A percentile compares a stretch with the other conserved stretches of the same genome.
phyloP scores from a whole-genome alignment of 2,329 filamentous ascomycete species.

The Neurospora sp. region DNA sequence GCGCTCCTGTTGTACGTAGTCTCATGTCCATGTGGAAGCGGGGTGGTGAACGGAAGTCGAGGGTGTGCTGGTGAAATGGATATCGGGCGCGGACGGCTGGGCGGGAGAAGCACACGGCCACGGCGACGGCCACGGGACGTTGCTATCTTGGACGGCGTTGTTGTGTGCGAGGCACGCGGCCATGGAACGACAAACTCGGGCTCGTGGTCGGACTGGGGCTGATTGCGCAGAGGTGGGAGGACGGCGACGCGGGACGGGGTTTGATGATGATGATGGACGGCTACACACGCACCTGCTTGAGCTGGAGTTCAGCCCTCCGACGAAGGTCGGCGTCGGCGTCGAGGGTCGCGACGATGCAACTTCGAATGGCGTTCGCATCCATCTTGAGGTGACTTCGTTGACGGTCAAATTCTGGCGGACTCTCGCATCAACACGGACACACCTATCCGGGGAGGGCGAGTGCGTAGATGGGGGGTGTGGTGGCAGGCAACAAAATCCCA shows the following conservation, averaged over 20 bases:
- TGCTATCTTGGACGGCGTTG: constrained; percentile 3
- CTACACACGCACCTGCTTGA: constrained; percentile 59
- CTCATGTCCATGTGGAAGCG: background rate
- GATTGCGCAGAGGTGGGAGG: background rate
- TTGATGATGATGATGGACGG: background rate
- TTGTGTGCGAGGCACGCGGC: background rate
- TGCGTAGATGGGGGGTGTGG: constrained; percentile 2
- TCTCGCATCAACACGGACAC: constrained; percentile 15
- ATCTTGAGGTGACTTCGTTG: constrained; percentile 34
- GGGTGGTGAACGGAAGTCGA: background rate
- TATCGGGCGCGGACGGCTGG: background rate
- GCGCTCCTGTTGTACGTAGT: background rate
- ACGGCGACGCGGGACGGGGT: background rate
- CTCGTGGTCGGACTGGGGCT: background rate
- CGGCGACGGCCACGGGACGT: constrained; percentile 11
- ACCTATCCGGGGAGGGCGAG: constrained; percentile 7
- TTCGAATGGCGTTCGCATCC: constrained; percentile 66
- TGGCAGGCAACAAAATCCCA: constrained; percentile 8
- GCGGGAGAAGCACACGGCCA: constrained; percentile 4
- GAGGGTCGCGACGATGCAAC: constrained; percentile 68
- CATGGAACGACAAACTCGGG: constrained; percentile 1
- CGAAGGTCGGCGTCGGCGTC: constrained; percentile 64
- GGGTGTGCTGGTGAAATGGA: background rate
- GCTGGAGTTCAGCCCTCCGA: constrained; percentile 67
- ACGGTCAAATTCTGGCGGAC: constrained; percentile 8